Conservation (phyloP, 495 filamentous ascomycete species). For the Penicillium psychrofluorescens region DNA sequence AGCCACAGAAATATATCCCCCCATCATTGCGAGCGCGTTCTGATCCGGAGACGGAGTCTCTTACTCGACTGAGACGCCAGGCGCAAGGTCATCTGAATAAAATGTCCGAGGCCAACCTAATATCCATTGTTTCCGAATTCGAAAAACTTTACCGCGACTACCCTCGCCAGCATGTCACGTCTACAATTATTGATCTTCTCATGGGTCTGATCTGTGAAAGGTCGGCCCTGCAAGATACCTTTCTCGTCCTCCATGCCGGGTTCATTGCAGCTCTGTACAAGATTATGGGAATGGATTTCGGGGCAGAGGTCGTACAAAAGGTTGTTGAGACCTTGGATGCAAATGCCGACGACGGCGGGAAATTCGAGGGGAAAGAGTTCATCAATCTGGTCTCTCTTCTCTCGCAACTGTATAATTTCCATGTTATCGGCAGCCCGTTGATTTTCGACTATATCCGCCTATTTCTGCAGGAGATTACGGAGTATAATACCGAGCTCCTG, state of each 20-base stretch:
- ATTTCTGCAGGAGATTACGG: constrained; percentile 67
- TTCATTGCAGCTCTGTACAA: constrained; percentile 87
- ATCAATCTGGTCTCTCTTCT: constrained; percentile 78
- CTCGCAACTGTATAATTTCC: constrained; percentile 86
- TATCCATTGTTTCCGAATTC: constrained; percentile 71
- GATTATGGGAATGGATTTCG: constrained; percentile 78
- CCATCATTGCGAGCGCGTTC: constrained; percentile 67
- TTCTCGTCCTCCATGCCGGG: constrained; percentile 82
- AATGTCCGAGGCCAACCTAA: constrained; percentile 79
- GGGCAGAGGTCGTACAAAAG: constrained; percentile 72
- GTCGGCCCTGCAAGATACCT: constrained; percentile 71
- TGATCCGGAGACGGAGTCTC: constrained; percentile 57
- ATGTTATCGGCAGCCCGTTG: constrained; percentile 72
- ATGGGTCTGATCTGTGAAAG: constrained; percentile 70
- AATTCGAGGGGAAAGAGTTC: constrained; percentile 55
- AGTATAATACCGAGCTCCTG: constrained; percentile 86
- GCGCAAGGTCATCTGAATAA: constrained; percentile 87
- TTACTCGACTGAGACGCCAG: constrained; percentile 65
- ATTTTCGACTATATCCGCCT: constrained; percentile 85
- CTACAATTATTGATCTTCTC: constrained; percentile 64
- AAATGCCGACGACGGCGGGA: constrained; percentile 28
- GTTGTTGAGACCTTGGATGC: constrained; percentile 62
- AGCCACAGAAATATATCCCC: constrained; percentile 71
- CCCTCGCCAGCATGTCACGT: constrained; percentile 76
- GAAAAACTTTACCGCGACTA: constrained; percentile 76